A percentile compares a stretch with the other conserved stretches of the same genome.
These are phyloP conservation scores for Rhynchospora pubera DNA, from an alignment of 176 grass and related monocot species.

Conservation along the genomic window DNA sequence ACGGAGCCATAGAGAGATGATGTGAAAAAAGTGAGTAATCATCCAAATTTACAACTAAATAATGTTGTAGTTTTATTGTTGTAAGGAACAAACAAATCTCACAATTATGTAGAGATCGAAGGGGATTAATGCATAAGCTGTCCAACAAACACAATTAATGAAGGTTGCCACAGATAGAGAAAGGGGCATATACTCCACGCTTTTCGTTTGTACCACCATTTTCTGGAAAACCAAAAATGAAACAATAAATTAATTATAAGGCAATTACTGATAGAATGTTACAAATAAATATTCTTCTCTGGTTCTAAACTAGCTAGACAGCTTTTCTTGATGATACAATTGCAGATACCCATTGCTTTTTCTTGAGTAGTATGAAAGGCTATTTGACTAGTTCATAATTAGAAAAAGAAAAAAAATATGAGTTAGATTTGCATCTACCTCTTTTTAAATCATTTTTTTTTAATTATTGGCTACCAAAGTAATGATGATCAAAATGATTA, in stretches of 20 bases:
- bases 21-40: background rate
- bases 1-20: background rate
- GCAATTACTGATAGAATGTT: background rate
- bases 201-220: constrained; percentile 32
- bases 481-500: background rate
- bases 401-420: background rate
- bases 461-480: background rate
- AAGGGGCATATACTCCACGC: constrained; percentile 29
- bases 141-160: constrained; percentile 13
- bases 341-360: background rate
- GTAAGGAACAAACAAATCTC: background rate
- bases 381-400: background rate
- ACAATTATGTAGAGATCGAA: constrained; percentile 31
- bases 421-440: background rate
- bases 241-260: background rate
- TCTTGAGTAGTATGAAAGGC: background rate
- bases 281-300: background rate
- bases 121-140: constrained; percentile 14
- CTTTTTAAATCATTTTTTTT: background rate
- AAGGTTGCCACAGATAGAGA: constrained; percentile 12
- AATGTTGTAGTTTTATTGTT: background rate
- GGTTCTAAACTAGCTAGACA: background rate
- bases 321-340: background rate
- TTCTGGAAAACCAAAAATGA: constrained; percentile 11
- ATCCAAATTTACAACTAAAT: background rate